Base-by-base conservation (phyloP, 139 green algal genomes). In the Tetratostichococcus sp. region DNA sequence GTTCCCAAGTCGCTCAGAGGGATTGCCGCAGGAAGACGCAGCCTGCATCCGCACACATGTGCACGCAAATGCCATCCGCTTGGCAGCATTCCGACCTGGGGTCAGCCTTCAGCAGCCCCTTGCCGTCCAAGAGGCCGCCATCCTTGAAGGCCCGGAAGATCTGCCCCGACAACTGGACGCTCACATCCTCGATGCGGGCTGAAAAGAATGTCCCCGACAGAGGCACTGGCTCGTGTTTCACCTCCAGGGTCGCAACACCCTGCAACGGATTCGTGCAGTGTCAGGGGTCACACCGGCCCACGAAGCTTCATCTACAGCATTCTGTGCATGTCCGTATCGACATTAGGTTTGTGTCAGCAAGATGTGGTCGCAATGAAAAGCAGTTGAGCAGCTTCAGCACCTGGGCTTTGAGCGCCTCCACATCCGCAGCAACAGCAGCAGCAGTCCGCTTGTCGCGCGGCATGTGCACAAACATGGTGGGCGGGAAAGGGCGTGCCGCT, bases 381-480 rank as follows among this genome's bases (percentile, higher is more conserved):
- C n/a, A n/a, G n/a, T n/a, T n/a, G n/a, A n/a, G n/a, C n/a, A n/a
- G n/a, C n/a, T n/a, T n/a, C n/a, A n/a, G 50, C 67, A 85, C 84
- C 78, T 71, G 57, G 0, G 58, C 43, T 22, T 73, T 58, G 21
- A 86, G 33, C 32, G 73, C 62, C 43, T 34, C 25, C 26, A 90
- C 68, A 35, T 85, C 72, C 16, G 39, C 30, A 8, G n/a, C n/a
- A 22, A 92, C 82, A 28, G 72, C 34, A 14, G 30, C 33, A 1
- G 72, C 75, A 1, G 75, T 87, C 33, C 67, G 70, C 17, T 58
- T 33, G 76, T 92, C 86, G 0, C 79, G 77, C 5, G 82, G 73
- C 89, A 93, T 93, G 79, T 92, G 85, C 28, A 90, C 73, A 70
- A 91, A 87, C 28, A 86, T 26, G 11, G 81, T 79, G 2, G 87